Evolutionary conservation across 2,329 filamentous ascomycete genomes (phyloP), one percentile per base, ranked within the genome.

Genomic region (Phoma herbarum): DNA sequence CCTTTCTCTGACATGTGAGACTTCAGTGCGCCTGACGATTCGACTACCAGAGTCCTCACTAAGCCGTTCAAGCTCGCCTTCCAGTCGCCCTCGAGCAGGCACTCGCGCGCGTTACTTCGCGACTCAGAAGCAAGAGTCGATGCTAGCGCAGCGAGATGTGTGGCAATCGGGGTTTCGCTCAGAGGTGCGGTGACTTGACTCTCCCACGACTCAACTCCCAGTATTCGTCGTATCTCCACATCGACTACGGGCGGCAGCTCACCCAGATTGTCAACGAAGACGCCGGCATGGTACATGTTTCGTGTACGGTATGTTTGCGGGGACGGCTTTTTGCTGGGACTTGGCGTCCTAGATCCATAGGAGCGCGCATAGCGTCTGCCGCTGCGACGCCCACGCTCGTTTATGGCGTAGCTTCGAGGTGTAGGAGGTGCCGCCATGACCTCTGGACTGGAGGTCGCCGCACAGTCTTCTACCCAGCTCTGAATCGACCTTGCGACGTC

Each of bases 241-340:
- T 48, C 23, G 16, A 45, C 18, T 14, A 20, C 39, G 8, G 20
- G 41, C 23, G 41, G 41, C 5, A 28, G 26, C 26, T 28, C 5
- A 10, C 10, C 26, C 5, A 28, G 26, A 10, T 28, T 5, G 37
- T 65, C 61, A 20, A 66, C 51, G 16, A 61, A 52, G 25, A 64
- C 58, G 25, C 54, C 37, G 43, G 63, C 60, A 29, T 61, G 50
- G 37, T 58, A 49, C 61, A 67, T 60, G 42, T 67, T 68, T 51
- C 59, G 59, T 26, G 53, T 66, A 57, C 61, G 61, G 53, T 64
- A 69, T 41, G 63, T 64, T 55, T 69, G 63, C 28, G 51, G 64
- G 2, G 57, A 54, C 52, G 57, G 56, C 52, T 47, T 55, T 49
- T 67, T 66, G 63, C 58, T 64, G 51, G 64, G 60, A 46, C 63